Base-by-base conservation (phyloP, 257 asterid species). In the Coffea eugenioides region DNA sequence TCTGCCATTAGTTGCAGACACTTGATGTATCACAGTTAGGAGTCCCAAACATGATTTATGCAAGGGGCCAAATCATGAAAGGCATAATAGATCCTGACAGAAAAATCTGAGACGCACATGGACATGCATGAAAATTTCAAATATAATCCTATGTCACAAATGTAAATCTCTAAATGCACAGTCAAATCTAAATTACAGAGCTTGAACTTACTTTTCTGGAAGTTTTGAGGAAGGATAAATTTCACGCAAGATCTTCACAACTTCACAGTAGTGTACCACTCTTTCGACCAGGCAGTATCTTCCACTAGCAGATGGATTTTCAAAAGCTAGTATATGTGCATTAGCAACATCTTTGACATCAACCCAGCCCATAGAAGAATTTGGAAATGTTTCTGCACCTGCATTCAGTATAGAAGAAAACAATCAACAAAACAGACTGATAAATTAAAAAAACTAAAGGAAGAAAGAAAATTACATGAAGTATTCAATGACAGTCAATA, bases 291-390 rank as follows among this genome's bases (percentile, higher is more conserved):
- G 8, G 74, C 88, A 89, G 56, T 91, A 91, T 81, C 97, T 87
- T 73, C 97, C 97, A 79, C 80, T 85, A 73, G 97, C 97, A 0
- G 86, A 83, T 65, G 92, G 88, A 71, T 87, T 89, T 85, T 93
- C 97, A 67, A 76, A 88, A 39, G 93, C 97, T 12, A 89, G 82
- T 85, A 93, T 83, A 76, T 93, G 97, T 39, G 97, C 95, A 61
- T 86, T 79, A 12, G 95, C 97, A 45, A 91, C 97, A 80, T 93
- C 97, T 80, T 80, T 90, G 14, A 93, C 97, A 72, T 91, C 80
- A 9, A 90, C 89, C 97, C 94, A 89, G 62, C 95, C 91, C 77
- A 76, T 52, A 21, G 87, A 65, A 43, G 79, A 71, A 80, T 90
- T 89, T 64, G 90, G 79, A 57, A 31, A 82, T 73, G 82, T 71